These are phyloP conservation scores for Hypoxylon subgilvum DNA, from an alignment of 495 filamentous ascomycete species.

Conservation along the genomic window DNA sequence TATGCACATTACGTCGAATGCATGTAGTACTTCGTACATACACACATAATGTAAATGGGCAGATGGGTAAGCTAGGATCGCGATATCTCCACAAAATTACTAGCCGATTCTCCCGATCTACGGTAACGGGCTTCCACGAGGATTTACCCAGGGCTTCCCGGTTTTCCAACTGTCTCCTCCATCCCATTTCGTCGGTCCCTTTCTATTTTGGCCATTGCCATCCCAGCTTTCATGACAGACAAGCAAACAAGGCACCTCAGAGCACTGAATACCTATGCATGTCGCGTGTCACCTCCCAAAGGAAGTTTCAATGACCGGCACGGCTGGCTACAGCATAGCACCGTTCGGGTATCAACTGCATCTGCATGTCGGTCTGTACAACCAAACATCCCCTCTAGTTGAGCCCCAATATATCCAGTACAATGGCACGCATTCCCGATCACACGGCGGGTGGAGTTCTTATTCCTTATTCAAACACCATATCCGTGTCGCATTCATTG, in stretches of 20 bases:
- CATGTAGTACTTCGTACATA: too few relatives aligned
- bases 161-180: slow-evolving; percentile 27
- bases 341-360: not conserved
- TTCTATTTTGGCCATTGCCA: not conserved
- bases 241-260: too few relatives aligned
- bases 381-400: not conserved
- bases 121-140: too few relatives aligned
- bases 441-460: too few relatives aligned
- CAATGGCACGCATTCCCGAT: not conserved
- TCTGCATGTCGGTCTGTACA: not conserved
- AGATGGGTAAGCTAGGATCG: too few relatives aligned
- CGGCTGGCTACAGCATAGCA: not conserved
- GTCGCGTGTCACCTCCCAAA: not conserved
- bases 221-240: not conserved
- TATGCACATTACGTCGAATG: too few relatives aligned
- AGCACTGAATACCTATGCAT: too few relatives aligned
- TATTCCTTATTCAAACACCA: too few relatives aligned
- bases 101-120: too few relatives aligned
- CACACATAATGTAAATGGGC: too few relatives aligned
- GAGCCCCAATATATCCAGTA: not conserved
- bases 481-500: too few relatives aligned
- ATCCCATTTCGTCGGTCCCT: not conserved
- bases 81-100: too few relatives aligned
- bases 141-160: slow-evolving; percentile 2
- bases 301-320: not conserved